phyloP scores from a whole-genome alignment of 805 yeast genomes.

The Nakazawaea peltata region DNA sequence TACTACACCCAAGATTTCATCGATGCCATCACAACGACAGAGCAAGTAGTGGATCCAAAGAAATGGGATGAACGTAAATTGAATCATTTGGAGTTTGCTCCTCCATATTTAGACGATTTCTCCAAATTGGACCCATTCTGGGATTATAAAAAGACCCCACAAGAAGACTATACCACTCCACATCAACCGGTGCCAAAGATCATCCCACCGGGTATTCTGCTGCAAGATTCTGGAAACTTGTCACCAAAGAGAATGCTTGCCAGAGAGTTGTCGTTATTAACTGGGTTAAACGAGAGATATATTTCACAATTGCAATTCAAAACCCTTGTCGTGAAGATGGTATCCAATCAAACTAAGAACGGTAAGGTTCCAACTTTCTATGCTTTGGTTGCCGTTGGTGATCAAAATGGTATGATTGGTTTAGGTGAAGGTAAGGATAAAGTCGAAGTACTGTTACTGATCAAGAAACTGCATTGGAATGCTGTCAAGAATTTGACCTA shows the following conservation, averaged over 20 bases:
- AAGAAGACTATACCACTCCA: constrained; percentile 9
- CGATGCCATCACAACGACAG: constrained; percentile 77
- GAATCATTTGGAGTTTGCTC: constrained; percentile 50
- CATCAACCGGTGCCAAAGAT: constrained; percentile 11
- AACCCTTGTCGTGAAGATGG: constrained; percentile 68
- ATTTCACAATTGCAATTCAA: constrained; percentile 54
- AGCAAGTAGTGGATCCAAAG: constrained; percentile 61
- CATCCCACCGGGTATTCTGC: constrained; percentile 9
- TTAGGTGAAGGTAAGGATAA: constrained; percentile 92
- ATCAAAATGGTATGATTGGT: constrained; percentile 88
- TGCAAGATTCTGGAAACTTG: constrained; percentile 3
- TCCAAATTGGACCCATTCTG: constrained; percentile 65
- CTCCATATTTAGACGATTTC: constrained; percentile 65
- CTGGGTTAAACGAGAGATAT: constrained; percentile 59
- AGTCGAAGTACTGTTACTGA: constrained; percentile 66
- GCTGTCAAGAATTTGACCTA: constrained; percentile 80
- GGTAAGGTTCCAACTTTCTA: constrained; percentile 83
- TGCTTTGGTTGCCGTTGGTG: constrained; percentile 86
- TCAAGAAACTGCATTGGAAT: constrained; percentile 83
- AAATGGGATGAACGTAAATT: constrained; percentile 40
- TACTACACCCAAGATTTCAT: constrained; percentile 79
- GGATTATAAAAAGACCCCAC: constrained; percentile 39
- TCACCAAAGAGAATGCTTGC: constrained; percentile 25
- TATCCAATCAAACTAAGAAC: constrained; percentile 84
- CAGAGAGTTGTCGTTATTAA: constrained; percentile 47